A percentile compares a stretch with the other conserved stretches of the same genome.
phyloP scores from a whole-genome alignment of 768 basidiomycete genomes.

The Phylloporus arenicola region DNA sequence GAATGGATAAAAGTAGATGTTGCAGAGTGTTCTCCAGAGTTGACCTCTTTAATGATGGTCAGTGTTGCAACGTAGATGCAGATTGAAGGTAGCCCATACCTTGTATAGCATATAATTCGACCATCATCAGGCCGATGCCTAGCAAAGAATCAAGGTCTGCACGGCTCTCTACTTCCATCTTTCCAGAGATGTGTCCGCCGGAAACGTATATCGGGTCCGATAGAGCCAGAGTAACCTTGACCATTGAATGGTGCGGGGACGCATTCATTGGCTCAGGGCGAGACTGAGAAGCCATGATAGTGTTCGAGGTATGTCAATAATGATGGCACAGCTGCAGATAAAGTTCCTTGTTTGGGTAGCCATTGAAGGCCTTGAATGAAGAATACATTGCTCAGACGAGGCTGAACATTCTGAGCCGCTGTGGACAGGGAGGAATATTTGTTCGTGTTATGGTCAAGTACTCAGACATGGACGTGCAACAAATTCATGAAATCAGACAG shows the following conservation, averaged over 20 bases:
- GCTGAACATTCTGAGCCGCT: conserved; percentile 16
- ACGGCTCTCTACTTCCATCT: conserved; percentile 75
- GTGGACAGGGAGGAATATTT: conserved; percentile 13
- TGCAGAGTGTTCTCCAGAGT: conserved; percentile 74
- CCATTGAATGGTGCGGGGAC: conserved; percentile 71
- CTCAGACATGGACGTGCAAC: too few relatives aligned
- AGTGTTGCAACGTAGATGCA: background rate
- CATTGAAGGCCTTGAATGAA: conserved; percentile 8
- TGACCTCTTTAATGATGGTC: conserved; percentile 48
- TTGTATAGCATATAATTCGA: conserved; percentile 72
- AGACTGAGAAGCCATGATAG: conserved; percentile 30
- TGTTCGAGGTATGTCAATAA: background rate
- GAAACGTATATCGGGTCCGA: conserved; percentile 60
- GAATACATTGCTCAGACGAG: conserved; percentile 11
- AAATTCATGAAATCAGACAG: conserved; percentile 44
- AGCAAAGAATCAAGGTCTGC: conserved; percentile 59
- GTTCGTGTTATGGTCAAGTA: conserved; percentile 2
- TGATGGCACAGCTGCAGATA: conserved; percentile 1
- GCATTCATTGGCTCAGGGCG: conserved; percentile 72
- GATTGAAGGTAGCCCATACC: conserved; percentile 33
- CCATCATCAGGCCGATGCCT: conserved; percentile 70
- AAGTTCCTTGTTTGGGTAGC: conserved; percentile 5
- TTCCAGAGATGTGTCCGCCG: conserved; percentile 62
- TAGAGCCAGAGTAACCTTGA: conserved; percentile 60
- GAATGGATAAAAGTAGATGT: conserved; percentile 71